Base-by-base conservation (phyloP, 23 red algal species). In the Gracilaria gracilis region DNA sequence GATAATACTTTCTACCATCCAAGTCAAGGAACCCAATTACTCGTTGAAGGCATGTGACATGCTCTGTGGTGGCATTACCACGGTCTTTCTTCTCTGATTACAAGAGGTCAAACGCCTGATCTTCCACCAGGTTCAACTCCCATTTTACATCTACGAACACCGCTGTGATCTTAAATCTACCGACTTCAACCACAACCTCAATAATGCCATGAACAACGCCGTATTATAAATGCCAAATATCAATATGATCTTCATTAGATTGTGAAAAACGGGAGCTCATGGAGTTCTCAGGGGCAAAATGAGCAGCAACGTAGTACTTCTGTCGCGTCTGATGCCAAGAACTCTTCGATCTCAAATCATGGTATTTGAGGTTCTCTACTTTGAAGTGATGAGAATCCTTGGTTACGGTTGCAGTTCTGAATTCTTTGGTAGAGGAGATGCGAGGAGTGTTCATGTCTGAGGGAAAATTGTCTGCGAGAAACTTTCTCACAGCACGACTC, bases 1-100 rank as follows among this genome's bases (percentile, higher is more conserved):
- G 7, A n/a, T 58, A 80, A 32, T 57, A 80, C 9, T 24, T 19
- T 27, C 76, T 35, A 19, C 76, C 76, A 17, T 58, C n/a, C 17
- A 58, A 17, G 32, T 80, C 73, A 3, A 78, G 54, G 19, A 80
- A 80, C 4, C 76, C 76, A 27, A 80, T 58, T 16, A 80, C 49
- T 28, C 76, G 12, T 27, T 80, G 47, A 55, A 80, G 38, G 39
- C 48, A 80, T 4, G 14, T 35, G 42, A 34, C 27, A 28, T 32
- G 76, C 23, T 80, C 76, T 28, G 76, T 80, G 32, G 42, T 80
- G 5, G 23, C 44, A 2, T 40, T 40, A 44, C 21, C 35, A 8
- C 20, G 34, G 7, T 35, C 9, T n/a, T 73, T 37, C 28, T 42
- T 42, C 9, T 73, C 67, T 5, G 35, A 29, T 35, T 39, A 73